phyloP scores from a whole-genome alignment of 768 basidiomycete genomes.

The Mycena rebaudengoi region DNA sequence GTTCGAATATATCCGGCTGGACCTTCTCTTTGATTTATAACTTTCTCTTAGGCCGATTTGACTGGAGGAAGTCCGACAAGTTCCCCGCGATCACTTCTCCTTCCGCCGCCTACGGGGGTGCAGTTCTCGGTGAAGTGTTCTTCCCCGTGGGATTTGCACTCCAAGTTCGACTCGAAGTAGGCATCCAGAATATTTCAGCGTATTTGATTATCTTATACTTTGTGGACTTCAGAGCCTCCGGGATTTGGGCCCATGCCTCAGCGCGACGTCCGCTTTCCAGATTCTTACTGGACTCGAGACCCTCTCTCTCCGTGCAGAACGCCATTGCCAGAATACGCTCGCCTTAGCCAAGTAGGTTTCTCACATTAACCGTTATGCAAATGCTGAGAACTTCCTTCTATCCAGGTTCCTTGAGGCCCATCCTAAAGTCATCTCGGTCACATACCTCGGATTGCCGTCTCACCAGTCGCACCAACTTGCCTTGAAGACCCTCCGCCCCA shows the following conservation, averaged over 20 bases:
- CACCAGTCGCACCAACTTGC: conserved; percentile 73
- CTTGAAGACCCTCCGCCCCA: conserved; percentile 59
- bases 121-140: conserved; percentile 57
- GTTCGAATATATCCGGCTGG: conserved; percentile 40
- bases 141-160: conserved; percentile 60
- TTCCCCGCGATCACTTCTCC: conserved; percentile 67
- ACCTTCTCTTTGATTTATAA: neutral
- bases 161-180: conserved; percentile 52
- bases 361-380: neutral
- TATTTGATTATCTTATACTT: neutral
- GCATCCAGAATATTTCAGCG: neutral
- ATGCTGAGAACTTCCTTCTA: neutral
- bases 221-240: conserved; percentile 62
- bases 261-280: conserved; percentile 66
- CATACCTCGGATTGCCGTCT: conserved; percentile 71
- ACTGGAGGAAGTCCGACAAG: conserved; percentile 56
- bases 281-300: conserved; percentile 78
- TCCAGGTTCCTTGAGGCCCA: conserved; percentile 67
- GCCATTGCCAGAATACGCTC: conserved; percentile 70
- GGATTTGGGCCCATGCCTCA: conserved; percentile 67
- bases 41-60: conserved; percentile 54
- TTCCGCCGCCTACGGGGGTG: conserved; percentile 64
- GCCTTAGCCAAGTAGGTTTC: conserved; percentile 37
- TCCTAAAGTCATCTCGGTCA: conserved; percentile 76
- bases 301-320: conserved; percentile 64